Evolutionary conservation across 352 stramenopile species (phyloP).

Genomic region (Saprolegnia parasitica): DNA sequence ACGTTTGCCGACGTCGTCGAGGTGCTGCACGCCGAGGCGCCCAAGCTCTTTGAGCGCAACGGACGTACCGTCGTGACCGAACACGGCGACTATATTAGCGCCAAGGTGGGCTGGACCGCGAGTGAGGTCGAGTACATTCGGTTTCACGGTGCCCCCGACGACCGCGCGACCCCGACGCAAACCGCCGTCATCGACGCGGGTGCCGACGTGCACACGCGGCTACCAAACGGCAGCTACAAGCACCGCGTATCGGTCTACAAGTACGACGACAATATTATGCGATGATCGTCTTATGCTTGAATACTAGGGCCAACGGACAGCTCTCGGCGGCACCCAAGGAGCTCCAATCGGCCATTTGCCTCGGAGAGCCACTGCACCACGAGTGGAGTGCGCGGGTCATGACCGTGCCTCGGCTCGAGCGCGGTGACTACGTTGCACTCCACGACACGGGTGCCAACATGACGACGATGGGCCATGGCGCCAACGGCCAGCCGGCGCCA

Average conservation of each 20-base stretch:
- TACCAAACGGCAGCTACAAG: slow-evolving; percentile 2
- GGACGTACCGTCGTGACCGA: slow-evolving; percentile 28
- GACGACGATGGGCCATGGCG: not conserved
- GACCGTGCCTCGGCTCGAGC: not conserved
- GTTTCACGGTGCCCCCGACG: not conserved
- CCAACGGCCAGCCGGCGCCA: not conserved
- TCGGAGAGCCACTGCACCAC: not conserved
- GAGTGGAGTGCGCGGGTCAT: not conserved
- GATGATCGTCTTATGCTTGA: too few relatives aligned
- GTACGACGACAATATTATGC: slow-evolving; percentile 10
- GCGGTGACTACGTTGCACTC: slow-evolving; percentile 8
- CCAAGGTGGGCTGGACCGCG: slow-evolving; percentile 18
- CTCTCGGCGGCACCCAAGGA: not conserved
- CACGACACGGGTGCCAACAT: slow-evolving; percentile 17
- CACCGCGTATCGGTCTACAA: slow-evolving; percentile 21
- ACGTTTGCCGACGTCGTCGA: slow-evolving; percentile 38
- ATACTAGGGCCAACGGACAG: slow-evolving; percentile 3
- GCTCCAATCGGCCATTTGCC: not conserved
- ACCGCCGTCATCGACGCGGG: not conserved
- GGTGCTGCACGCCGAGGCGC: slow-evolving; percentile 31
- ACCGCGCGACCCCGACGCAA: not conserved
- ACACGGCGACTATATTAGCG: slow-evolving; percentile 20
- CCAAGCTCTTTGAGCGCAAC: slow-evolving; percentile 34
- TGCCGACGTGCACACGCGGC: not conserved
- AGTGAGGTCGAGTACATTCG: slow-evolving; percentile 4